Conservation (phyloP, 345 rosid genomes). For the Ceriops tagal region DNA sequence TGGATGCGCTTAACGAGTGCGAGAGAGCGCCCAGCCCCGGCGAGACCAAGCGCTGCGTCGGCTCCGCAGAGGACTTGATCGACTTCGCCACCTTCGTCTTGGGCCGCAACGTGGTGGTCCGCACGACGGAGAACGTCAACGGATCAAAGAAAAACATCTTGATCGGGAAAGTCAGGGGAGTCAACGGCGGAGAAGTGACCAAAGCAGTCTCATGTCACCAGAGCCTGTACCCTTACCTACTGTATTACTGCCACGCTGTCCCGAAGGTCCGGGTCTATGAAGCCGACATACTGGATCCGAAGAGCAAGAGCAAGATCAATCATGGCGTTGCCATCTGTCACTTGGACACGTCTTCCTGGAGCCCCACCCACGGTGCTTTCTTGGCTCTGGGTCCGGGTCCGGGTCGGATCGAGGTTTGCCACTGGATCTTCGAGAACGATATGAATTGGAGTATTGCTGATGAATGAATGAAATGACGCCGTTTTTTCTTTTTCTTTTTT, state of each 20-base stretch:
- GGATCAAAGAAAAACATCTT: slow-evolving; percentile 54
- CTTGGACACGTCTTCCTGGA: slow-evolving; percentile 76
- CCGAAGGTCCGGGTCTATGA: slow-evolving; percentile 83
- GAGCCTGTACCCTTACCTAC: slow-evolving; percentile 71
- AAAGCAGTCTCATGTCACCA: slow-evolving; percentile 88
- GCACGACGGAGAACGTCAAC: slow-evolving; percentile 49
- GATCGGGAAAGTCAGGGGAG: slow-evolving; percentile 54
- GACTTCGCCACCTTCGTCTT: slow-evolving; percentile 74
- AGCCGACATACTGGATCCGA: slow-evolving; percentile 59
- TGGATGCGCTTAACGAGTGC: slow-evolving; percentile 56
- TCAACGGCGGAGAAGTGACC: slow-evolving; percentile 67
- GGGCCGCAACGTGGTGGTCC: slow-evolving; percentile 51
- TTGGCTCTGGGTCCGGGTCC: slow-evolving; percentile 67
- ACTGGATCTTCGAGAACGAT: slow-evolving; percentile 90
- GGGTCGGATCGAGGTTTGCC: slow-evolving; percentile 75
- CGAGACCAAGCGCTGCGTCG: slow-evolving; percentile 81
- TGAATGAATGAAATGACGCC: neutral
- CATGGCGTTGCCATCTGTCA: slow-evolving; percentile 88
- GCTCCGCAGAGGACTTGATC: slow-evolving; percentile 82
- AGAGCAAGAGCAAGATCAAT: slow-evolving; percentile 45
- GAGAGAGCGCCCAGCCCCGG: slow-evolving; percentile 65
- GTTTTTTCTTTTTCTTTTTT: neutral
- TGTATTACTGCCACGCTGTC: slow-evolving; percentile 89
- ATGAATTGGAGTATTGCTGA: slow-evolving; percentile 65
- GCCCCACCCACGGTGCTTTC: slow-evolving; percentile 76